Evolutionary conservation across 768 basidiomycete species (phyloP), one percentile per base, ranked within the genome.

Genomic region (Amylocystis lapponica): DNA sequence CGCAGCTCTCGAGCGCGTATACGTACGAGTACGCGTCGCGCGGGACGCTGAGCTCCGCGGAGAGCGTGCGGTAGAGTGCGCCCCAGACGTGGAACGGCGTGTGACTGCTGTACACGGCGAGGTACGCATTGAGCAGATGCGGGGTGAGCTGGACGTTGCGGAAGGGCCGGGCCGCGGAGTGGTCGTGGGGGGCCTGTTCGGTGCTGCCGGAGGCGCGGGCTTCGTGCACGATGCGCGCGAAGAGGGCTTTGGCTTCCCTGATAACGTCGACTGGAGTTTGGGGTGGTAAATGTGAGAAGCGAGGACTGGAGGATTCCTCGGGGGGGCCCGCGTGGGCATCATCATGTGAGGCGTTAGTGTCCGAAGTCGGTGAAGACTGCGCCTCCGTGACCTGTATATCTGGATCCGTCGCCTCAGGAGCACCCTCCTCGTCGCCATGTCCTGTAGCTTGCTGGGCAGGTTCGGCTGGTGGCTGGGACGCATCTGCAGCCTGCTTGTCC

Each of bases 41-140:
- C 34, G 45, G 43, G 1, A 83, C 58, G 1, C 54, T 64, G 1
- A 66, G 49, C 9, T 72, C 58, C 16, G 65, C 58, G 47, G 75
- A 86, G 3, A 83, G 46, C 4, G 57, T 60, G 47, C 69, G 60
- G 59, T 84, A 91, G 7, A 58, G 59, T 7, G 70, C 67, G 22
- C 65, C 63, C 2, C 76, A 66, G 2, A 56, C 56, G 21, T 75
- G 70, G 31, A 93, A 63, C 0, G 63, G 56, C 4, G 71, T 62
- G 50, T 85, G 83, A 2, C 63, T 59, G 53, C 85, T 85, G 57
- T 82, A 75, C 1, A 93, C 84, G 11, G 85, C 78, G 38, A 96
- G 66, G 57, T 89, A 97, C 3, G 91, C 77, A 51, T 85, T 88
- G 50, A 93, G 53, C 5, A 96, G 72, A 2, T 75, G 70, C 0